Evolutionary conservation across 805 yeast species (phyloP), one percentile per base, ranked within the genome.

Genomic region (Brettanomyces anomalus): DNA sequence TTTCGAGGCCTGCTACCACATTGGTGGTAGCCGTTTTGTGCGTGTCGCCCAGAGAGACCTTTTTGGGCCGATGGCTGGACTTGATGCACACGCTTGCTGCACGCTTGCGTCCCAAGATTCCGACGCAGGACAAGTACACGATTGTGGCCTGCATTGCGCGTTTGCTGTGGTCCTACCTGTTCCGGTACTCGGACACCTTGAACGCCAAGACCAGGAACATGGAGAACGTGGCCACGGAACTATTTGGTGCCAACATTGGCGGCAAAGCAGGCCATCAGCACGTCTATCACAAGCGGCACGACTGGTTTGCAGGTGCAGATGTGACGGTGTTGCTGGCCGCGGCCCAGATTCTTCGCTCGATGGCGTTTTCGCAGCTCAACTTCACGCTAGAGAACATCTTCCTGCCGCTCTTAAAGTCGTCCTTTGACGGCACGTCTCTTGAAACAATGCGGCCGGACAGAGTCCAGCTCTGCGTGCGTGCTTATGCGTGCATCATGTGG

Each of bases 91-190:
- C 70, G 2, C 77, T 77, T 47, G 64, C 71, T n/a, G 65, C 64
- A 37, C 78, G 78, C 44, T 66, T 85, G 34, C 84, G 80, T 53
- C 81, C 86, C 4, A 85, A 85, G 43, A 57, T 58, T 1, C 51
- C 59, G 37, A 71, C 74, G 11, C 56, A 65, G 0, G 71, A 69
- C 40, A 77, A 81, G 51, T 68, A 76, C 0, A 74, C 75, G 3
- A 72, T 78, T 36, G 71, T 85, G 14, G 76, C 77, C 0, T 79
- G 89, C 43, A 63, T 82, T 3, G 72, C 95, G 0, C 66, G 96
- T 45, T 66, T 94, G 28, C 62, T 85, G 0, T 93, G 98, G 98
- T 95, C 89, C 0, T 93, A 85, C 56, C 65, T 88, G 19, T 86
- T 81, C 60, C 69, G 97, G 48, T 78, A 88, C 49, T 76, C 95